These are phyloP conservation scores for Macrolepiota dolichaula DNA, from an alignment of 768 basidiomycete genomes.

Conservation along the genomic window DNA sequence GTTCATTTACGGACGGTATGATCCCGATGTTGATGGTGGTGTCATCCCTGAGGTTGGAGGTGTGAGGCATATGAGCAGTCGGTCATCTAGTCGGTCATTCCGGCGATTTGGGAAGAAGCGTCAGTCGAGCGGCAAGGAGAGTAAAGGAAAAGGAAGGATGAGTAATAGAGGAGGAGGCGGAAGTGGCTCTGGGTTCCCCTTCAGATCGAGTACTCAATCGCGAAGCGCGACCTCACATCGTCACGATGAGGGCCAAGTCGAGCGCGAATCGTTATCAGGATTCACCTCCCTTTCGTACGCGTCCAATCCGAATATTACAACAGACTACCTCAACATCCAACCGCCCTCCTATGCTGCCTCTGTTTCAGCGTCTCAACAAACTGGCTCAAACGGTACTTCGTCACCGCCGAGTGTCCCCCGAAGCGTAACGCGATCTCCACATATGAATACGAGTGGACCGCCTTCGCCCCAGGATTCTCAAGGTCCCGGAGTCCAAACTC, in stretches of 20 bases:
- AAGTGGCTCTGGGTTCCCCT: background rate
- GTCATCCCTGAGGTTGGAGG: background rate
- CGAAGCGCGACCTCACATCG: background rate
- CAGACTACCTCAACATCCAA: slow-evolving; percentile 15
- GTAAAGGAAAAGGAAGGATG: background rate
- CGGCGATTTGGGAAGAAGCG: background rate
- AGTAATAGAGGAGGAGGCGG: background rate
- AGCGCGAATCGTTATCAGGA: slow-evolving; percentile 6
- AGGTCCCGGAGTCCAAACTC: background rate
- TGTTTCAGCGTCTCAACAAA: slow-evolving; percentile 15
- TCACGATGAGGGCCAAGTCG: background rate
- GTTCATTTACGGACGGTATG: slow-evolving; percentile 7
- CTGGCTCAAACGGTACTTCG: slow-evolving; percentile 9
- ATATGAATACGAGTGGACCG: background rate
- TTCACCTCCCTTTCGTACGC: slow-evolving; percentile 21
- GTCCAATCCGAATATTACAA: slow-evolving; percentile 17
- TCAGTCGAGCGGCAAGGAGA: background rate
- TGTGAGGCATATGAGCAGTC: background rate
- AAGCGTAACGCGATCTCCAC: background rate
- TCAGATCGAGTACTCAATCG: background rate
- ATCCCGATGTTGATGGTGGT: slow-evolving; percentile 1
- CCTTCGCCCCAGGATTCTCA: slow-evolving; percentile 2
- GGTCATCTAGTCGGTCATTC: slow-evolving; percentile 1
- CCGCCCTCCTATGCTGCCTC: slow-evolving; percentile 30
- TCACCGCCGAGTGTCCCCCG: slow-evolving; percentile 25